phyloP scores from a whole-genome alignment of 2,329 filamentous ascomycete species.

The Hypoxylon sp. region DNA sequence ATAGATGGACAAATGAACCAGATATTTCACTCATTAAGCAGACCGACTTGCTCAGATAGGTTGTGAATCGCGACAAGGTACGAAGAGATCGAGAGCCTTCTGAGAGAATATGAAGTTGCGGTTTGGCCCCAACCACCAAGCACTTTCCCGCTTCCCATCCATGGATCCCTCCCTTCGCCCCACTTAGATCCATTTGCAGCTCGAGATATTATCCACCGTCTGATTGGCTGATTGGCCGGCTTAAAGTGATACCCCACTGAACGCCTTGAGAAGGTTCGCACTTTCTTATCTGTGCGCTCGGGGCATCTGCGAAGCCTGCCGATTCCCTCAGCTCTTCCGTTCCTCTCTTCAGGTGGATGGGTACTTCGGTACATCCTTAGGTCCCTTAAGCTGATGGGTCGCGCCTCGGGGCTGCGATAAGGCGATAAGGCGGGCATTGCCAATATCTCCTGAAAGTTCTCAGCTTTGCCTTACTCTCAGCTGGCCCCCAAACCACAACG shows the following conservation, averaged over 20 bases:
- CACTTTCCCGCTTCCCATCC: background rate
- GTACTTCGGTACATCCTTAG: slow-evolving; percentile 12
- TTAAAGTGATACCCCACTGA: slow-evolving; percentile 33
- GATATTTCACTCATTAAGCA: slow-evolving; percentile 27
- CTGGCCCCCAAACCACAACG: slow-evolving; percentile 45
- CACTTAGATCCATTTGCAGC: slow-evolving; percentile 24
- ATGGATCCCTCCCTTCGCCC: slow-evolving; percentile 18
- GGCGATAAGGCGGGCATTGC: slow-evolving; percentile 28
- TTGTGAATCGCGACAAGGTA: slow-evolving; percentile 1
- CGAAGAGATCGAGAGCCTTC: slow-evolving; percentile 10
- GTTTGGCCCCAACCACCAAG: slow-evolving; percentile 4
- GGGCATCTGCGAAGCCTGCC: slow-evolving; percentile 38
- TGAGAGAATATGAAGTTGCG: slow-evolving; percentile 25
- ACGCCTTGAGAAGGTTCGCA: slow-evolving; percentile 35
- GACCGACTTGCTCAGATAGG: slow-evolving; percentile 19
- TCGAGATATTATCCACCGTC: slow-evolving; percentile 18
- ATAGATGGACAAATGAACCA: slow-evolving; percentile 31
- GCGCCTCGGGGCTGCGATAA: slow-evolving; percentile 30
- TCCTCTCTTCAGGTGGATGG: background rate
- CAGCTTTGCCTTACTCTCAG: slow-evolving; percentile 50
- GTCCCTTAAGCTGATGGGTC: slow-evolving; percentile 27
- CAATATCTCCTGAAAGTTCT: slow-evolving; percentile 20
- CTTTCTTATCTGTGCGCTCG: slow-evolving; percentile 42
- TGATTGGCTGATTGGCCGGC: slow-evolving; percentile 40
- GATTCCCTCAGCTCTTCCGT: slow-evolving; percentile 31